Conservation (phyloP, 495 filamentous ascomycete genomes). For the Clavariopsis aquatica region DNA sequence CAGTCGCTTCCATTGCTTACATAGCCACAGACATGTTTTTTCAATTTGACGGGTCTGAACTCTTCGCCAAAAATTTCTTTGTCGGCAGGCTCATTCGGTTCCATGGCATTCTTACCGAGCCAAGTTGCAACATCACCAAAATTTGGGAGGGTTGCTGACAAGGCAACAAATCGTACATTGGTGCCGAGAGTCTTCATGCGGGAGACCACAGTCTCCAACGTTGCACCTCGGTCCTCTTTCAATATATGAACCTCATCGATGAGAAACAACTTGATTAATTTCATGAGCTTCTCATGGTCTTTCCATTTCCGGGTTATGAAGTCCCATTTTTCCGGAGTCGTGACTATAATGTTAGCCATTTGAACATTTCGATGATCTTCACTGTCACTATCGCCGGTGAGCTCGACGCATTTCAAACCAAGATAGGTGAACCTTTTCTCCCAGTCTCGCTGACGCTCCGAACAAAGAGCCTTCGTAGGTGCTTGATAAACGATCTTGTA, state of each 20-base stretch:
- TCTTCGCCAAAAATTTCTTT: conserved; percentile 87
- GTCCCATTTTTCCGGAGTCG: conserved; percentile 98
- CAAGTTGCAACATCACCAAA: conserved; percentile 86
- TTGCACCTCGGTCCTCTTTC: conserved; percentile 85
- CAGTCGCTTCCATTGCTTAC: conserved; percentile 73
- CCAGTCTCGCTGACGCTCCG: conserved; percentile 84
- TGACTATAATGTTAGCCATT: conserved; percentile 86
- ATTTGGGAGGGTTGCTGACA: conserved; percentile 94
- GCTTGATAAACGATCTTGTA: conserved; percentile 97
- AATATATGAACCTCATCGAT: conserved; percentile 97
- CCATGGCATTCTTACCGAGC: conserved; percentile 77
- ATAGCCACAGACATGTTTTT: conserved; percentile 83
- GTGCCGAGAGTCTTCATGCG: conserved; percentile 92
- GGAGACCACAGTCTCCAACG: conserved; percentile 91
- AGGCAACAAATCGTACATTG: conserved; percentile 83
- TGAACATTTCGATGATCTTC: conserved; percentile 72
- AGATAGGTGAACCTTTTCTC: conserved; percentile 75
- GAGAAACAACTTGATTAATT: conserved; percentile 84
- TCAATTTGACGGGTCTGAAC: conserved; percentile 82
- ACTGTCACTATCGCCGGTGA: conserved; percentile 89
- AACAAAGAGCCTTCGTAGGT: conserved; percentile 89
- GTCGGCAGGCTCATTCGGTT: conserved; percentile 66
- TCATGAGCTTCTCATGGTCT: conserved; percentile 80
- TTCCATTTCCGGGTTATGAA: conserved; percentile 95
- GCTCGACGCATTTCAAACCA: conserved; percentile 74